Evolutionary conservation across 805 yeast species (phyloP), one percentile per base, ranked within the genome.

Genomic region (Sugiyamaella marilandica): DNA sequence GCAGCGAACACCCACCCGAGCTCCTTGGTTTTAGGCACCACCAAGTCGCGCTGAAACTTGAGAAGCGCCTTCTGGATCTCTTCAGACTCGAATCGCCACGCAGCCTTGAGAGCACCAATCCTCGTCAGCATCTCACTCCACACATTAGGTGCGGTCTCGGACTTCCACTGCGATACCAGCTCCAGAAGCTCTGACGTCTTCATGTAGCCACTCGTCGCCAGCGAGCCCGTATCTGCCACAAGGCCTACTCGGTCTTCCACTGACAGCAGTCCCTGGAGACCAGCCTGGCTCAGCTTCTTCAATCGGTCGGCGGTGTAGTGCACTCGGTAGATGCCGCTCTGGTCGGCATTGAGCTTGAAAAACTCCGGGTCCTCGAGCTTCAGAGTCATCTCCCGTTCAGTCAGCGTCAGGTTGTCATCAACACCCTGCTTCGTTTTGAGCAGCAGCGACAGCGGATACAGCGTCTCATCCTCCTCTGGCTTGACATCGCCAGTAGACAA

Each of bases 161-260:
- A 55, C 47, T 72, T 70, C 85, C 85, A 81, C 31, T 71, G 65
- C 49, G 73, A 66, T 45, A 80, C 72, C 59, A 82, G 73, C 51
- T 72, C 71, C 53, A 82, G 74, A 51, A 81, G 70, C 59, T 72
- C 75, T 2, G 78, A 67, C 45, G 82, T 74, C 53, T 73, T 65
- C 55, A 74, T 71, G 62, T 71, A 74, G 0, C 84, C 84, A 33
- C 81, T 74, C 10, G 76, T 65, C 2, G 82, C 73, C 59, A 81
- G 72, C 10, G 86, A 77, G 32, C 73, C 75, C 41, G 83, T 77
- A 62, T 82, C 87, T 26, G 82, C 80, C 16, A 82, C 76, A 50
- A 82, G 72, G n/a, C 87, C 87, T 47, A 80, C 79, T 55, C 84
- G 75, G 68, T 82, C 87, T 63, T 78, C 83, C 33, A 75, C 81